Percentiles rank a stretch among this genome's conserved stretches.
These are phyloP conservation scores for Aaosphaeria arxii DNA, from an alignment of 2,329 filamentous ascomycete genomes.

Conservation along the genomic window DNA sequence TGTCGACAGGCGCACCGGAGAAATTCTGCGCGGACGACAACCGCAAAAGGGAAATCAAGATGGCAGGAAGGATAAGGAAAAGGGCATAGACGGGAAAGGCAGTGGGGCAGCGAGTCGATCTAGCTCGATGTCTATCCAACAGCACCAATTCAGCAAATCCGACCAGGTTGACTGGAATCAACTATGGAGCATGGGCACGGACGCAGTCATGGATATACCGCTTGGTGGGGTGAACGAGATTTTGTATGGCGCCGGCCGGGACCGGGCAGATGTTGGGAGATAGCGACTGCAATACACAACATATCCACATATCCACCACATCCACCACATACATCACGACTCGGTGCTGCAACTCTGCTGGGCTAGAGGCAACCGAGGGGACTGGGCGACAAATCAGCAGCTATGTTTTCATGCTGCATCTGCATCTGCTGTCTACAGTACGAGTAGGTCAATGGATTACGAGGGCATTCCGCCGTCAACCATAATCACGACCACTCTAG, in stretches of 20 bases:
- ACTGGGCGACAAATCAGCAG: too few relatives aligned
- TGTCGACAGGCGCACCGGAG: constrained; percentile 66
- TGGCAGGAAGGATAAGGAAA: constrained; percentile 33
- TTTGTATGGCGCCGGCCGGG: constrained; percentile 66
- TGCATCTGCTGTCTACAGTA: too few relatives aligned
- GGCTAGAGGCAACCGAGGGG: neutral
- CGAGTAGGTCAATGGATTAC: too few relatives aligned
- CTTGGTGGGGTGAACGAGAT: constrained; percentile 94
- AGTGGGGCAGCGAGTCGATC: constrained; percentile 36
- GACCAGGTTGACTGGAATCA: constrained; percentile 67
- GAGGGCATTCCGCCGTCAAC: too few relatives aligned
- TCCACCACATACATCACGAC: too few relatives aligned
- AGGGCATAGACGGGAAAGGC: constrained; percentile 16
- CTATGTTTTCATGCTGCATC: too few relatives aligned
- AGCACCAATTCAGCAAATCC: constrained; percentile 36
- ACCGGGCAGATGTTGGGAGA: neutral
- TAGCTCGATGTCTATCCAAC: constrained; percentile 18
- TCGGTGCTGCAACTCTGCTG: neutral
- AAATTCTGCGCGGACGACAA: constrained; percentile 41
- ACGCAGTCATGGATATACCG: constrained; percentile 96
- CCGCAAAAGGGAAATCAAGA: constrained; percentile 12
- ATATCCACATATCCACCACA: too few relatives aligned
- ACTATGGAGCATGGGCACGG: constrained; percentile 89
- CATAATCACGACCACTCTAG: too few relatives aligned
- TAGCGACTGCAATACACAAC: too few relatives aligned